Conservation (phyloP, 768 basidiomycete genomes). For the Daedaleopsis nitida region DNA sequence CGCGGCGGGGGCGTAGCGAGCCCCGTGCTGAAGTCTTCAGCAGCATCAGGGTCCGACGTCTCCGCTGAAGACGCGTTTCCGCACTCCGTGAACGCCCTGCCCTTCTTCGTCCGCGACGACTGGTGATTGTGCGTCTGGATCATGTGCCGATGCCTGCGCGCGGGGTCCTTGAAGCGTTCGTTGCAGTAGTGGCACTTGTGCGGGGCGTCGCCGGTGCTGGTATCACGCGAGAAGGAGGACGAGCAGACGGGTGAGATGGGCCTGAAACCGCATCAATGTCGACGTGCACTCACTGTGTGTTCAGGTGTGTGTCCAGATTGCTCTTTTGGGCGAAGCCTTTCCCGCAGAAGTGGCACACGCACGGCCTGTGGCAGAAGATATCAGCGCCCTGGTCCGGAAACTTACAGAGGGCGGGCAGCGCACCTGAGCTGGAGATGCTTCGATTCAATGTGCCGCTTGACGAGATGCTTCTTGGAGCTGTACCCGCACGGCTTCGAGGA, state of each 20-base stretch:
- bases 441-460: constrained; percentile 68
- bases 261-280: constrained; percentile 26
- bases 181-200: constrained; percentile 57
- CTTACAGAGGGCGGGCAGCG: constrained; percentile 21
- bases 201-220: constrained; percentile 60
- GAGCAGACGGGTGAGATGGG: constrained; percentile 6
- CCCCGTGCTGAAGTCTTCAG: constrained; percentile 8
- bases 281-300: constrained; percentile 46
- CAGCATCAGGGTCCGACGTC: constrained; percentile 26
- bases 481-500: constrained; percentile 38
- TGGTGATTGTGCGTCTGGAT: constrained; percentile 52
- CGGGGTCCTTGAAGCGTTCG: constrained; percentile 63
- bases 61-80: constrained; percentile 16
- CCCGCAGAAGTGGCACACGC: constrained; percentile 51
- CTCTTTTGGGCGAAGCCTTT: constrained; percentile 63
- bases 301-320: constrained; percentile 57
- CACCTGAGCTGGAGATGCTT: constrained; percentile 64
- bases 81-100: constrained; percentile 32
- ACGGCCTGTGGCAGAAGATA: constrained; percentile 41
- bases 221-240: not conserved
- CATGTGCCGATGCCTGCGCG: constrained; percentile 63
- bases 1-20: constrained; percentile 12
- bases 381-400: not conserved
- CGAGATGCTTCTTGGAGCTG: constrained; percentile 59
- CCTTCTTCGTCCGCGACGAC: constrained; percentile 49